Percentiles rank a stretch among this genome's conserved stretches.
phyloP scores from a whole-genome alignment of 2,329 filamentous ascomycete species.

The Ustulina deusta region DNA sequence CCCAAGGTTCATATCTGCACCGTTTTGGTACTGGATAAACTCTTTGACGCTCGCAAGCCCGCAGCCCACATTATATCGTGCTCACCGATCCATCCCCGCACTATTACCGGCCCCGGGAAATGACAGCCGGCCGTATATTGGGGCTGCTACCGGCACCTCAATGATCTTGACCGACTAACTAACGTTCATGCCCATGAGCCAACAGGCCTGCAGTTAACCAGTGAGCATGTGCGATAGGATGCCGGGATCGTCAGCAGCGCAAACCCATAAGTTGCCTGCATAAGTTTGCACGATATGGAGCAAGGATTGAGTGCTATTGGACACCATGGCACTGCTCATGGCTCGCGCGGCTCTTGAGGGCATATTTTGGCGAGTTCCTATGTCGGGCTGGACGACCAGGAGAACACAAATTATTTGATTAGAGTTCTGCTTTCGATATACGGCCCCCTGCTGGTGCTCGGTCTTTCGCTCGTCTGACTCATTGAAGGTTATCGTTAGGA shows the following conservation, averaged over 20 bases:
- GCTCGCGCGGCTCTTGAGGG: slow-evolving; percentile 8
- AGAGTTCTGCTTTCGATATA: background rate
- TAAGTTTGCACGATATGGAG: background rate
- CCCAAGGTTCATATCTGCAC: background rate
- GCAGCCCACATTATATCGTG: background rate
- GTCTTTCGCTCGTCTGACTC: background rate
- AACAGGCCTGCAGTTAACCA: background rate
- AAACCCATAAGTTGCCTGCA: background rate
- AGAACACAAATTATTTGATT: slow-evolving; percentile 4
- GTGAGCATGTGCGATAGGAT: slow-evolving; percentile 5
- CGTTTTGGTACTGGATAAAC: background rate
- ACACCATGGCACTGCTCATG: background rate
- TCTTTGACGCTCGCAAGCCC: background rate
- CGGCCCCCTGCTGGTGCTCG: background rate
- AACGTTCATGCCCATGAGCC: background rate
- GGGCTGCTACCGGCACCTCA: background rate
- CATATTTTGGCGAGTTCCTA: slow-evolving; percentile 3
- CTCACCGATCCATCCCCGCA: slow-evolving; percentile 25
- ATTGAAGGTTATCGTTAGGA: background rate
- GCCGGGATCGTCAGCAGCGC: slow-evolving; percentile 4
- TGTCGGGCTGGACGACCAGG: background rate
- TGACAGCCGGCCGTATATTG: slow-evolving; percentile 12
- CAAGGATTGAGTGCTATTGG: background rate
- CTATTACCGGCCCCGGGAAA: slow-evolving; percentile 33
- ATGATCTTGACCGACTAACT: background rate